Percentiles rank a stretch among this genome's conserved stretches.
phyloP scores from a whole-genome alignment of 345 rosid species.

The Murraya paniculata region DNA sequence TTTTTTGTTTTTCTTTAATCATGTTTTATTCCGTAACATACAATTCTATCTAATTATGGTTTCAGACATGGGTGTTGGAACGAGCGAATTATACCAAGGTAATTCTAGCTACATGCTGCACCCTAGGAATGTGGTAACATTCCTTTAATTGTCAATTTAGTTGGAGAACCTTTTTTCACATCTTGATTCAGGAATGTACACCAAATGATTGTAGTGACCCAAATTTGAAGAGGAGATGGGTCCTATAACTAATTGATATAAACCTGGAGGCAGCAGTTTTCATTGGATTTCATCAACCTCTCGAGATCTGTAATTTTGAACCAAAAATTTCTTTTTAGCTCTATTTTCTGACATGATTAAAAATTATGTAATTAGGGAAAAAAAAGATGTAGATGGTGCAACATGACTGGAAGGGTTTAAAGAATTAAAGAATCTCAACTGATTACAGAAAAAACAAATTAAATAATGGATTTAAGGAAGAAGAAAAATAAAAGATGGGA shows the following conservation, averaged over 20 bases:
- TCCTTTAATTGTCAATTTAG: background rate
- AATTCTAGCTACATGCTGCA: constrained; percentile 22
- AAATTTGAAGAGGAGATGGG: background rate
- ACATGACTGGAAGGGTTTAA: background rate
- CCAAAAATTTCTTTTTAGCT: background rate
- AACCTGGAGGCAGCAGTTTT: background rate
- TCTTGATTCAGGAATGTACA: background rate
- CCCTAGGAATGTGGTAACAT: background rate
- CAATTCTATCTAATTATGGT: background rate
- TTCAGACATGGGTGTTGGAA: constrained; percentile 77
- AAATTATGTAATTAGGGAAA: background rate
- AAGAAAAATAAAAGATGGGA: background rate
- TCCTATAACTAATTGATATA: background rate
- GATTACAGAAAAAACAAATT: background rate
- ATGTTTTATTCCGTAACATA: background rate
- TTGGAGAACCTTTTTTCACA: constrained; percentile 5
- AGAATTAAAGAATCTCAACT: background rate
- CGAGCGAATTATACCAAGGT: constrained; percentile 82
- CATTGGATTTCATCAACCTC: background rate
- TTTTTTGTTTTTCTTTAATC: background rate
- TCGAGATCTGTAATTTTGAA: background rate
- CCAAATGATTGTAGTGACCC: background rate
- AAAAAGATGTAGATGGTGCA: background rate
- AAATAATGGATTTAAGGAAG: background rate
- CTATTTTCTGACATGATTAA: background rate